Evolutionary conservation across 2,329 filamentous ascomycete species (phyloP).

Genomic region (Monosporascus sp.): DNA sequence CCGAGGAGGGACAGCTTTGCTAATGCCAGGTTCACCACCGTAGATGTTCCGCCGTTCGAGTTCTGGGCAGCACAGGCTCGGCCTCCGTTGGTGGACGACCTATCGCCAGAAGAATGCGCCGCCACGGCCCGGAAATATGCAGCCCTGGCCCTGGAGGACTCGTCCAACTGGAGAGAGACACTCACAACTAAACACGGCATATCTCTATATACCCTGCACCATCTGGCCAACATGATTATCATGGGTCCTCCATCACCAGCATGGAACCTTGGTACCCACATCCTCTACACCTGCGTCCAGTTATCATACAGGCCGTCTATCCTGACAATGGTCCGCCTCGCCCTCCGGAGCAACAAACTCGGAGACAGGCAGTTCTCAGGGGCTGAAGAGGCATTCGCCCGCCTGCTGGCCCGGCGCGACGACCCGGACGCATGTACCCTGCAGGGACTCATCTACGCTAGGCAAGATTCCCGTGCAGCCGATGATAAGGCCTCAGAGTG

Average conservation of each 20-base stretch:
- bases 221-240: slow-evolving; percentile 22
- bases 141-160: slow-evolving; percentile 14
- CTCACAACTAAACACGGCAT: slow-evolving; percentile 12
- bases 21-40: slow-evolving; percentile 15
- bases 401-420: slow-evolving; percentile 16
- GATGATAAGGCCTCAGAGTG: slow-evolving; percentile 22
- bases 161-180: slow-evolving; percentile 17
- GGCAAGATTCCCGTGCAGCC: slow-evolving; percentile 6
- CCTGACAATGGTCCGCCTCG: slow-evolving; percentile 25
- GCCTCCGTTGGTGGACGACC: slow-evolving; percentile 7
- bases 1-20: slow-evolving; percentile 7
- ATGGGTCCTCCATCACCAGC: slow-evolving; percentile 1
- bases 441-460: slow-evolving; percentile 23
- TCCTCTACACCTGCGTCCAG: slow-evolving; percentile 28
- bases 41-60: slow-evolving; percentile 21
- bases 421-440: slow-evolving; percentile 31
- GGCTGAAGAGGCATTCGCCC: slow-evolving; percentile 14
- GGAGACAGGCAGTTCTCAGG: slow-evolving; percentile 12
- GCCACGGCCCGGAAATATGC: slow-evolving; percentile 19
- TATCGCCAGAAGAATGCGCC: slow-evolving; percentile 17
- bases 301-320: slow-evolving; percentile 31
- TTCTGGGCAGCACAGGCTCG: slow-evolving; percentile 18
- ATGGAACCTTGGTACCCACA: slow-evolving; percentile 23
- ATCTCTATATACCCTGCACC: slow-evolving; percentile 24
- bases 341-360: slow-evolving; percentile 5